Conservation (phyloP, 495 filamentous ascomycete species). For the Hyaloscypha variabilis region DNA sequence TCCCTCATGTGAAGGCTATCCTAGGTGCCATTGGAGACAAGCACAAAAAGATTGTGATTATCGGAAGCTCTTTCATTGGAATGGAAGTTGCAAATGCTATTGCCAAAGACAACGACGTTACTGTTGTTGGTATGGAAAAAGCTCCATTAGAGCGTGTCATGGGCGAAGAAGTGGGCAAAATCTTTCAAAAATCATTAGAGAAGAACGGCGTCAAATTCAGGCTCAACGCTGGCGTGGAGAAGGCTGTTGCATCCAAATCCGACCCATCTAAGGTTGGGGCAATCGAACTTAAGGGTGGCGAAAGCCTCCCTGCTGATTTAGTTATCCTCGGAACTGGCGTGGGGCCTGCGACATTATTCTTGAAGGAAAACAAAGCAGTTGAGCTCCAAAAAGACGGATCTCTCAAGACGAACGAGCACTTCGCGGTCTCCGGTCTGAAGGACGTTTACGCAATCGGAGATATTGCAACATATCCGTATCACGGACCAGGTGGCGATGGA, state of each 20-base stretch:
- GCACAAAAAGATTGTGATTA: constrained; percentile 87
- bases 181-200: constrained; percentile 76
- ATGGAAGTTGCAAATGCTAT: constrained; percentile 91
- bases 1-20: constrained; percentile 77
- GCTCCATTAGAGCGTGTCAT: constrained; percentile 86
- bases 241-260: constrained; percentile 68
- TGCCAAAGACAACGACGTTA: constrained; percentile 73
- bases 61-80: constrained; percentile 92
- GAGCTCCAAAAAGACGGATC: constrained; percentile 80
- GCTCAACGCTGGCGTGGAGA: constrained; percentile 77
- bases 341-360: constrained; percentile 79
- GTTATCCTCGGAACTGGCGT: constrained; percentile 93
- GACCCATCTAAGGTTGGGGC: constrained; percentile 73
- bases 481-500: constrained; percentile 81
- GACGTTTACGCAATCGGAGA: constrained; percentile 95
- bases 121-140: constrained; percentile 92
- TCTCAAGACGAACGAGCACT: constrained; percentile 73
- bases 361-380: constrained; percentile 70
- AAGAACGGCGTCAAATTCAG: constrained; percentile 87
- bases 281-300: constrained; percentile 85
- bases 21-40: constrained; percentile 76
- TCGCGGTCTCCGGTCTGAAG: constrained; percentile 69
- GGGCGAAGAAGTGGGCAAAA: constrained; percentile 77
- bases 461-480: constrained; percentile 93
- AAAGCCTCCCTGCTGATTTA: constrained; percentile 80